These are phyloP conservation scores for Spergularia marina DNA, from an alignment of 148 eudicot genomes.

Conservation along the genomic window DNA sequence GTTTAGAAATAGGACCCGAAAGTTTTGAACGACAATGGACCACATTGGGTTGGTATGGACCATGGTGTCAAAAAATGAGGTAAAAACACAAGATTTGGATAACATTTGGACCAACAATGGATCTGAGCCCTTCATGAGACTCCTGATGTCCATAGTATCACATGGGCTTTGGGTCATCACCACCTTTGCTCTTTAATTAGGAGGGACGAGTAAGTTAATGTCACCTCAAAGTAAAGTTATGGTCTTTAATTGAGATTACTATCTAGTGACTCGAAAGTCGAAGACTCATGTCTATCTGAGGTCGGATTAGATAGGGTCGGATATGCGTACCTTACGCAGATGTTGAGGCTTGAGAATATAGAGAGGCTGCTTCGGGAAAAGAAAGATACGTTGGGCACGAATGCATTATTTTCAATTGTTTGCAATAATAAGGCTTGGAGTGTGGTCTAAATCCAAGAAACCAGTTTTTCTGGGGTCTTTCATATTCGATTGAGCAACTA, in stretches of 20 bases:
- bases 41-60: slow-evolving; percentile 11
- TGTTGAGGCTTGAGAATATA: too few species aligned
- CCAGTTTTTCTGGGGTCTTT: neutral
- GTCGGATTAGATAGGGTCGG: too few species aligned
- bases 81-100: slow-evolving; percentile 16
- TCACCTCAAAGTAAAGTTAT: too few species aligned
- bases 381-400: too few species aligned
- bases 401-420: too few species aligned
- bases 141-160: slow-evolving; percentile 4
- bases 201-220: too few species aligned
- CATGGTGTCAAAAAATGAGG: slow-evolving; percentile 6
- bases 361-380: too few species aligned
- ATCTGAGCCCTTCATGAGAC: neutral
- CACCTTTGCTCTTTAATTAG: neutral
- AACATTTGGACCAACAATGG: slow-evolving; percentile 7
- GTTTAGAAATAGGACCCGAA: neutral
- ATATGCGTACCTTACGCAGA: too few species aligned
- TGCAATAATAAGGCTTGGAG: neutral
- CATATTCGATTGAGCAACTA: neutral
- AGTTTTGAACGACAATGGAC: slow-evolving; percentile 13
- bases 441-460: neutral
- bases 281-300: too few species aligned
- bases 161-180: slow-evolving; percentile 14
- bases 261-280: too few species aligned
- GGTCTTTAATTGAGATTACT: too few species aligned